These are phyloP conservation scores for Pyrus hybrid DNA, from an alignment of 331 rosid genomes.

Conservation along the genomic window DNA sequence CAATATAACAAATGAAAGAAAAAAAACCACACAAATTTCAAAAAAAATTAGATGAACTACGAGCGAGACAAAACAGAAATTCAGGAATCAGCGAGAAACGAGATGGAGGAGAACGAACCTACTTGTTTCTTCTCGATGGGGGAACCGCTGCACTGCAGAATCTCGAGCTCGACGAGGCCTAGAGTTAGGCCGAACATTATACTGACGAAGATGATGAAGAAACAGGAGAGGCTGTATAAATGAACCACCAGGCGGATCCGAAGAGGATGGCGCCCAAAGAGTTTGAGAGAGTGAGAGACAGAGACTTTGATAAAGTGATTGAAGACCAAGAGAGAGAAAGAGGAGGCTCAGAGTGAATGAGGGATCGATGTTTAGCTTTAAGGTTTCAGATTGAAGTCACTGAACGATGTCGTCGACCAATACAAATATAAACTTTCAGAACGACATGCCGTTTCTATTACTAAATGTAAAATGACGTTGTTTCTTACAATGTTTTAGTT, in stretches of 20 bases:
- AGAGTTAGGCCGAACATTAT: constrained; percentile 92
- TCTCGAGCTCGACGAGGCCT: constrained; percentile 98
- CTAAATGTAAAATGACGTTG: too few species aligned
- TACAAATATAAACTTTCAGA: too few species aligned
- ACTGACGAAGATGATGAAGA: constrained; percentile 75
- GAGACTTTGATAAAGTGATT: too few species aligned
- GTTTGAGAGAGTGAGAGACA: too few species aligned
- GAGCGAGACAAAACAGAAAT: background rate
- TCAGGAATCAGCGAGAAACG: background rate
- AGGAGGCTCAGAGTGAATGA: too few species aligned
- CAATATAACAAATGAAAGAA: constrained; percentile 49
- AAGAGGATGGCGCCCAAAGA: constrained; percentile 33
- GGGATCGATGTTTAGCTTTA: too few species aligned
- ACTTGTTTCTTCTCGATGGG: constrained; percentile 81
- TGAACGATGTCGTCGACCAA: too few species aligned
- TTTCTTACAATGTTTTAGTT: too few species aligned
- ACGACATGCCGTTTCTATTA: too few species aligned
- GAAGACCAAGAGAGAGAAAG: too few species aligned
- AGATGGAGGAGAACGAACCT: constrained; percentile 29
- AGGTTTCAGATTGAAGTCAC: too few species aligned
- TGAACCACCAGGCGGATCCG: constrained; percentile 60
- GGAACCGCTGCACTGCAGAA: constrained; percentile 83
- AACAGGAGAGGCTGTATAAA: constrained; percentile 58
- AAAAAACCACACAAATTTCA: background rate
- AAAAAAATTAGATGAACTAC: background rate